A percentile compares a stretch with the other conserved stretches of the same genome.
Conservation (phyloP, 305 asterid species). For the Coffea humblotiana region DNA sequence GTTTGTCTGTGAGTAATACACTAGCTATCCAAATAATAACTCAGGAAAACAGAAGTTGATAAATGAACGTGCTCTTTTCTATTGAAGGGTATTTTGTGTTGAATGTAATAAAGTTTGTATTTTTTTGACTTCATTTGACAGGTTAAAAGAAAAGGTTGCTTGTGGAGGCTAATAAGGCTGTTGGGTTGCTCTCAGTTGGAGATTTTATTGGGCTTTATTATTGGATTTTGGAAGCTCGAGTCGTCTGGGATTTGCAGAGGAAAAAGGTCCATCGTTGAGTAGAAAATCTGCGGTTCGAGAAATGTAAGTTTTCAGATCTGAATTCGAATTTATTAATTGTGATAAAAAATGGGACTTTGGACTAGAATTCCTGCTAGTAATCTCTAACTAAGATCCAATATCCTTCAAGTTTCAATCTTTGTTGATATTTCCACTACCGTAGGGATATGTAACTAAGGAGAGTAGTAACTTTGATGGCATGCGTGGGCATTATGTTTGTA, state of each 20-base stretch:
- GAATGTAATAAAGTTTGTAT: conserved; percentile 9
- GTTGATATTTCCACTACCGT: conserved; percentile 5
- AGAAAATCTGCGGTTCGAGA: conserved; percentile 24
- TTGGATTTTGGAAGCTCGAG: conserved; percentile 20
- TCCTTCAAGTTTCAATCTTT: conserved; percentile 29
- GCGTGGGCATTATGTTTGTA: conserved; percentile 3
- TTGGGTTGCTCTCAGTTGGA: conserved; percentile 20
- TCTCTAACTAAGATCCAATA: conserved; percentile 43
- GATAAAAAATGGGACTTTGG: conserved; percentile 14
- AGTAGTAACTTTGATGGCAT: conserved; percentile 6
- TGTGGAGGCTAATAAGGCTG: conserved; percentile 18
- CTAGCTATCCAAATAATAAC: conserved; percentile 13
- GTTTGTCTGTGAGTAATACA: conserved; percentile 22
- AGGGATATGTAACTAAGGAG: not conserved
- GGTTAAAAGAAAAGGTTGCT: conserved; percentile 25
- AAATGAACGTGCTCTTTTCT: conserved; percentile 13
- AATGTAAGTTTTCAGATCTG: conserved; percentile 68
- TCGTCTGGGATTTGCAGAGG: conserved; percentile 27
- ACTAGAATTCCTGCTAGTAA: conserved; percentile 6
- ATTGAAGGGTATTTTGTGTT: conserved; percentile 1
- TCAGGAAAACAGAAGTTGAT: conserved; percentile 8
- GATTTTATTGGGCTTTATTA: conserved; percentile 9
- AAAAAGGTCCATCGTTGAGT: conserved; percentile 29
- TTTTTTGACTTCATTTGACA: conserved; percentile 20
- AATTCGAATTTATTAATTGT: conserved; percentile 29